phyloP scores from a whole-genome alignment of 2,329 filamentous ascomycete species.

The Arthrinium puccinioides region DNA sequence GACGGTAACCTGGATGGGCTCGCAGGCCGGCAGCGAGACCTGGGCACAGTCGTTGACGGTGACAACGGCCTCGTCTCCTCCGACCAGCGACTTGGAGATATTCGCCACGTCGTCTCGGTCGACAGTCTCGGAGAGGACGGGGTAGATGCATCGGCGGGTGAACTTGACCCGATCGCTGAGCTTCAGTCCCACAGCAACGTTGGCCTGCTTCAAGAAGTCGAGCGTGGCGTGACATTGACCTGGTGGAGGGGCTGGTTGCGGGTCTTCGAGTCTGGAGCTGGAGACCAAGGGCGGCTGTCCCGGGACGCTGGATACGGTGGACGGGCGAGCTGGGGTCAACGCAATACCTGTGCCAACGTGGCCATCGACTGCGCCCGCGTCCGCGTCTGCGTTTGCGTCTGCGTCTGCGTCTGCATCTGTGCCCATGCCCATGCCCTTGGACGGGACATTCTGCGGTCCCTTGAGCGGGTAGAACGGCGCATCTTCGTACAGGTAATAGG shows the following conservation, averaged over 20 bases:
- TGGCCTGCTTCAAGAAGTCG: slow-evolving; percentile 16
- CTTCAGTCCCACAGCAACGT: slow-evolving; percentile 12
- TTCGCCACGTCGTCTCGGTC: slow-evolving; percentile 30
- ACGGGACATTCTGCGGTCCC: not conserved
- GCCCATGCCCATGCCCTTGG: not conserved
- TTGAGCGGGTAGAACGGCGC: slow-evolving; percentile 8
- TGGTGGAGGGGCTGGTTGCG: slow-evolving; percentile 7
- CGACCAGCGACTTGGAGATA: slow-evolving; percentile 29
- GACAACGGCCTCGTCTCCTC: slow-evolving; percentile 20
- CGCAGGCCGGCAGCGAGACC: slow-evolving; percentile 22
- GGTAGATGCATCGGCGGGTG: slow-evolving; percentile 35
- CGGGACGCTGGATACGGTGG: not conserved
- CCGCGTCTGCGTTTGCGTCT: not conserved
- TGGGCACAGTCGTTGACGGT: slow-evolving; percentile 22
- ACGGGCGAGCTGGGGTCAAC: not conserved
- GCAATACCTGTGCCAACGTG: not conserved
- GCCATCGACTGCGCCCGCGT: not conserved
- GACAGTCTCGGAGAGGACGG: slow-evolving; percentile 22
- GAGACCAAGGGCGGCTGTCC: not conserved
- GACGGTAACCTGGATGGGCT: slow-evolving; percentile 39
- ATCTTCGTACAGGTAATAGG: slow-evolving; percentile 15
- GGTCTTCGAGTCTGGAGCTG: slow-evolving; percentile 1
- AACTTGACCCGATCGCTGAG: slow-evolving; percentile 36
- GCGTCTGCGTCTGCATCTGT: not conserved
- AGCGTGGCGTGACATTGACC: slow-evolving; percentile 16